These are phyloP conservation scores for Peterozyma xylosa DNA, from an alignment of 805 yeast genomes.

Conservation along the genomic window DNA sequence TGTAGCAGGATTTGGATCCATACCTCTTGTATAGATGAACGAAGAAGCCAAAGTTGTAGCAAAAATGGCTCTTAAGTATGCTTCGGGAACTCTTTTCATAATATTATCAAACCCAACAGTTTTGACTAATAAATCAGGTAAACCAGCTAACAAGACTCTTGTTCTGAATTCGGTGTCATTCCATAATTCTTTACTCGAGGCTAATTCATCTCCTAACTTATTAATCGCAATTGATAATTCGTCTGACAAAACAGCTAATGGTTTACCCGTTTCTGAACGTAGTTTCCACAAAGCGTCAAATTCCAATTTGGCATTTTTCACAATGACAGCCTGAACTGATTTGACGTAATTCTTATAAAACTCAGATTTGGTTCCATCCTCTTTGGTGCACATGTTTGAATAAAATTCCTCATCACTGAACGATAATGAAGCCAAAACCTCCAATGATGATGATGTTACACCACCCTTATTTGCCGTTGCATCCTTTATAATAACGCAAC, in stretches of 20 bases:
- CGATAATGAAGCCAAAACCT: slow-evolving; percentile 89
- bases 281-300: slow-evolving; percentile 84
- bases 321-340: slow-evolving; percentile 72
- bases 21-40: slow-evolving; percentile 77
- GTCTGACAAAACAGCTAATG: slow-evolving; percentile 71
- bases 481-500: slow-evolving; percentile 84
- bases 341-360: slow-evolving; percentile 80
- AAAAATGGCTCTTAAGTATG: slow-evolving; percentile 82
- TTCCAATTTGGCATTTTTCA: slow-evolving; percentile 73
- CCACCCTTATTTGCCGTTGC: slow-evolving; percentile 98
- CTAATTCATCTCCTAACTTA: slow-evolving; percentile 77
- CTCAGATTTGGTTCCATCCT: slow-evolving; percentile 46
- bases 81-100: slow-evolving; percentile 72
- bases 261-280: slow-evolving; percentile 52
- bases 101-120: slow-evolving; percentile 62
- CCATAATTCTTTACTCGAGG: slow-evolving; percentile 79
- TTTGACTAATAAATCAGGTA: slow-evolving; percentile 65
- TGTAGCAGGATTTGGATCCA: slow-evolving; percentile 72
- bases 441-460: slow-evolving; percentile 93
- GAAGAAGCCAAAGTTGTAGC: slow-evolving; percentile 81
- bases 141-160: slow-evolving; percentile 65
- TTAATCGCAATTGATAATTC: slow-evolving; percentile 77
- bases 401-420: slow-evolving; percentile 81
- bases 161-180: slow-evolving; percentile 73
- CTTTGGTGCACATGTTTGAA: slow-evolving; percentile 66